A percentile compares a stretch with the other conserved stretches of the same genome.
phyloP scores from a whole-genome alignment of 768 basidiomycete genomes.

The Mycena rosella region DNA sequence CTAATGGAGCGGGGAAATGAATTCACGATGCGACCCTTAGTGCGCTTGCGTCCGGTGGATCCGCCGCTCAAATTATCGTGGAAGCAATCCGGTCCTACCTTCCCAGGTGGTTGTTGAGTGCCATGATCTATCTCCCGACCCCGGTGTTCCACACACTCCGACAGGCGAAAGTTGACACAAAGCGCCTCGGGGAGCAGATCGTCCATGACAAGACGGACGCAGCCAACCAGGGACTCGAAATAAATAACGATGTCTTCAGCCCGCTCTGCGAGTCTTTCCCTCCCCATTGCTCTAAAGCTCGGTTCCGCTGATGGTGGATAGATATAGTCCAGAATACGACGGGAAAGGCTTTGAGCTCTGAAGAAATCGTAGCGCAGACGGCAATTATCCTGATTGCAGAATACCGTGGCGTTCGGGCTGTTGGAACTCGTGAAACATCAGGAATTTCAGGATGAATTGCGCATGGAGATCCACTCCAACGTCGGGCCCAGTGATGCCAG shows the following conservation, averaged over 20 bases:
- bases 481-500: not conserved
- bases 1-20: too few relatives aligned
- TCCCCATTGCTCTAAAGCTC: too few relatives aligned
- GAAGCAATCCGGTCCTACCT: not conserved
- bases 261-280: not conserved
- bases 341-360: constrained; percentile 18
- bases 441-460: constrained; percentile 18
- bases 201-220: not conserved
- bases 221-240: not conserved
- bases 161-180: not conserved
- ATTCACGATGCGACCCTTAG: too few relatives aligned
- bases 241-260: not conserved
- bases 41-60: not conserved
- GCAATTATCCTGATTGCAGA: constrained; percentile 27
- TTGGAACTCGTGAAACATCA: constrained; percentile 23
- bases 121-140: not conserved
- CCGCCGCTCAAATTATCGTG: not conserved
- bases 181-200: not conserved
- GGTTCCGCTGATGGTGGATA: too few relatives aligned
- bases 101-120: not conserved
- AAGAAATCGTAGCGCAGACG: constrained; percentile 22
- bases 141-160: not conserved
- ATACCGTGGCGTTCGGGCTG: constrained; percentile 21
- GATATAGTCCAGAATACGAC: too few relatives aligned
- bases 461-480: constrained; percentile 14